Evolutionary conservation across 148 eudicot genomes (phyloP).

Genomic region (Vaccinium corymbosum): DNA sequence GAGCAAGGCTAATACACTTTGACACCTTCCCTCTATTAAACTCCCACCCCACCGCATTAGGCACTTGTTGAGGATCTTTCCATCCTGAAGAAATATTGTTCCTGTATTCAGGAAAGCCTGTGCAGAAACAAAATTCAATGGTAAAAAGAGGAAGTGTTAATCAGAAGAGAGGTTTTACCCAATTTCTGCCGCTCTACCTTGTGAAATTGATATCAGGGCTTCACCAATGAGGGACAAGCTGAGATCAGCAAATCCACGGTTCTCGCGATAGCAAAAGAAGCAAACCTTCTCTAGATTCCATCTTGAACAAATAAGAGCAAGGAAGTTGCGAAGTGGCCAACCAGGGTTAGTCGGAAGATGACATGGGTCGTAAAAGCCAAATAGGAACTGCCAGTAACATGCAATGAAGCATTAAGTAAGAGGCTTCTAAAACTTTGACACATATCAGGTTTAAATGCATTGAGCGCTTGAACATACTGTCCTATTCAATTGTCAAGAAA

Average conservation of each 20-base stretch:
- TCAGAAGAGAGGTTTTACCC: conserved; percentile 26
- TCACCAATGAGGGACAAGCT: conserved; percentile 71
- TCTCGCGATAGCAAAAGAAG: conserved; percentile 89
- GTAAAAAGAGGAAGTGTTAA: neutral
- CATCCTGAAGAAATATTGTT: conserved; percentile 38
- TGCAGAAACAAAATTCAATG: conserved; percentile 5
- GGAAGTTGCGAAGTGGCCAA: conserved; percentile 89
- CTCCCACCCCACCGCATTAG: conserved; percentile 82
- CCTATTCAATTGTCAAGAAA: neutral
- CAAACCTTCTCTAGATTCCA: conserved; percentile 58
- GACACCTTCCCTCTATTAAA: conserved; percentile 44
- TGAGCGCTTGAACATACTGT: neutral
- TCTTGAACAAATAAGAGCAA: conserved; percentile 59
- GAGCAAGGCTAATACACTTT: conserved; percentile 67
- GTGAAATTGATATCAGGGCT: conserved; percentile 63
- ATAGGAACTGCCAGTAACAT: conserved; percentile 53
- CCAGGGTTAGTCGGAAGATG: conserved; percentile 78
- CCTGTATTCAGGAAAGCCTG: conserved; percentile 2
- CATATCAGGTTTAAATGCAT: neutral
- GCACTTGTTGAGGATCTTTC: conserved; percentile 47
- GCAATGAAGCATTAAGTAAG: conserved; percentile 11
- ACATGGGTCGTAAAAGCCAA: conserved; percentile 96
- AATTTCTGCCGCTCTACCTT: conserved; percentile 52
- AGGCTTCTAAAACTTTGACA: neutral
- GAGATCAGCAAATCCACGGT: conserved; percentile 82